These are phyloP conservation scores for Cercospora janseana DNA, from an alignment of 2,329 filamentous ascomycete genomes.

Conservation along the genomic window DNA sequence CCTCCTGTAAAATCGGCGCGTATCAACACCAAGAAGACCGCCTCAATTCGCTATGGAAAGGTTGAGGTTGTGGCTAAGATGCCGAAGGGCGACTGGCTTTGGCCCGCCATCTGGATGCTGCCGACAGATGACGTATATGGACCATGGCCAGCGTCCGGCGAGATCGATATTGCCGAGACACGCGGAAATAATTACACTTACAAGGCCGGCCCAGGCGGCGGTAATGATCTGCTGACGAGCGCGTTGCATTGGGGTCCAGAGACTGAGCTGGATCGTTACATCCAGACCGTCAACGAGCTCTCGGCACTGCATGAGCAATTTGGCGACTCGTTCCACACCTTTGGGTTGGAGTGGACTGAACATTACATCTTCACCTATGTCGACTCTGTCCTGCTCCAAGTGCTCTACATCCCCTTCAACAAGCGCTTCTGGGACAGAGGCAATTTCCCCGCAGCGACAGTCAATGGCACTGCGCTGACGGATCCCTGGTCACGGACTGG, in stretches of 20 bases:
- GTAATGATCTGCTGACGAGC: conserved; percentile 76
- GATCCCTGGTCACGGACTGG: conserved; percentile 42
- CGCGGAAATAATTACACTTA: conserved; percentile 82
- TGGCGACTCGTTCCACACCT: conserved; percentile 67
- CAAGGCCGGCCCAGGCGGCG: conserved; percentile 57
- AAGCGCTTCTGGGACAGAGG: conserved; percentile 41
- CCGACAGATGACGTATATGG: conserved; percentile 71
- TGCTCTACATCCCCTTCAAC: conserved; percentile 65
- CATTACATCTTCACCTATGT: conserved; percentile 88
- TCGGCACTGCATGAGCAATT: conserved; percentile 73
- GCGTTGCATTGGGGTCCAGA: conserved; percentile 81
- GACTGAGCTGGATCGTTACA: conserved; percentile 71
- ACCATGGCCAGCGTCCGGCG: conserved; percentile 73
- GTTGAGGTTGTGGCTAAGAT: conserved; percentile 77
- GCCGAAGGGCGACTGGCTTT: conserved; percentile 78
- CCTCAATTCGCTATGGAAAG: conserved; percentile 74
- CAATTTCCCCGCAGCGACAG: conserved; percentile 37
- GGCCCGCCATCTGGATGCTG: conserved; percentile 92
- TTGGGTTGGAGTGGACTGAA: conserved; percentile 80
- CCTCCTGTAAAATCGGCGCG: conserved; percentile 76
- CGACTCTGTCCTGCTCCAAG: conserved; percentile 74
- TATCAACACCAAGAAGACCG: conserved; percentile 70
- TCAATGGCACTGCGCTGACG: conserved; percentile 39
- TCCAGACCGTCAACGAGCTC: conserved; percentile 77
- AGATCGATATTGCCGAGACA: conserved; percentile 79